Percentiles rank a stretch among this genome's conserved stretches.
These are phyloP conservation scores for Ophiostoma angusticollis DNA, from an alignment of 2,329 filamentous ascomycete genomes.

Conservation along the genomic window DNA sequence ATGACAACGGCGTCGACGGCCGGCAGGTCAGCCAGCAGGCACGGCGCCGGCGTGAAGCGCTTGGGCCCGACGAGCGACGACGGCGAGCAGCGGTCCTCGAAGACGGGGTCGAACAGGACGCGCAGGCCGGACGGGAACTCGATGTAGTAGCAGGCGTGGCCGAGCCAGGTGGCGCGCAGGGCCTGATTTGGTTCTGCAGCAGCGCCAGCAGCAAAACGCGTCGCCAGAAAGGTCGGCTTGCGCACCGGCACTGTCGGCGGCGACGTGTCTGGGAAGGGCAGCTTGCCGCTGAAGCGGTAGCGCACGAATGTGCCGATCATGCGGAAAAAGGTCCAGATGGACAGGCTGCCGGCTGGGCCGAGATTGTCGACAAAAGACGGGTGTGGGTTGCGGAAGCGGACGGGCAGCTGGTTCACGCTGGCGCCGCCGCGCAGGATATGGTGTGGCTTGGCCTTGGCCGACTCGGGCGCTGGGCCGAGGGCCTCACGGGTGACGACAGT, in stretches of 20 bases:
- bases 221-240: constrained; percentile 52
- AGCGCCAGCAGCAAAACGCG: constrained; percentile 33
- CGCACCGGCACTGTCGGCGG: constrained; percentile 54
- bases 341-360: constrained; percentile 5
- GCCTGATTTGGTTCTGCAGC: not conserved
- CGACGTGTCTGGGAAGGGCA: constrained; percentile 44
- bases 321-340: constrained; percentile 6
- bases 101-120: constrained; percentile 87
- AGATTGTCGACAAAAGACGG: constrained; percentile 27
- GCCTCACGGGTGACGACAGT: constrained; percentile 3
- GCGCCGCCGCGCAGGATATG: constrained; percentile 32
- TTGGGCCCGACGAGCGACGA: constrained; percentile 56
- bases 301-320: constrained; percentile 19
- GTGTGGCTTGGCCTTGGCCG: constrained; percentile 33
- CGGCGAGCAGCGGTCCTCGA: constrained; percentile 76
- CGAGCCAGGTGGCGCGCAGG: constrained; percentile 84
- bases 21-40: constrained; percentile 65
- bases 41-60: constrained; percentile 66
- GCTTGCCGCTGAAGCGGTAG: constrained; percentile 24
- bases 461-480: constrained; percentile 22
- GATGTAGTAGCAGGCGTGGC: constrained; percentile 86
- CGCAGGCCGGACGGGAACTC: constrained; percentile 79
- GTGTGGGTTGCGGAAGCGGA: constrained; percentile 41
- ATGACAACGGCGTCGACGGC: constrained; percentile 66
- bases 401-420: constrained; percentile 23